phyloP scores from a whole-genome alignment of 176 grass and related monocot species.

The Oryza longistaminata region DNA sequence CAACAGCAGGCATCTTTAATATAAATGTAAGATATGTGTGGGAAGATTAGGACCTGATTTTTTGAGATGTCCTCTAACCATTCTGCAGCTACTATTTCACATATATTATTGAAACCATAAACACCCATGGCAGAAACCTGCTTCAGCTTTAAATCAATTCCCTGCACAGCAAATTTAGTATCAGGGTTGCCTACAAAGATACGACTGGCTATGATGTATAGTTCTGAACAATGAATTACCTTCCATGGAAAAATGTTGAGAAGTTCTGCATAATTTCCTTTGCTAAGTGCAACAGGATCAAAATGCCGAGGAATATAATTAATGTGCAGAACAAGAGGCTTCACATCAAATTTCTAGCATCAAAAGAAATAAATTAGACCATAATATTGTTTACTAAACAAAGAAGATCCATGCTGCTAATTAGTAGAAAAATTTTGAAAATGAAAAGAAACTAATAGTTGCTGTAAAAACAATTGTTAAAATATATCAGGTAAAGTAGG shows the following conservation, averaged over 20 bases:
- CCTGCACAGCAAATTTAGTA: slow-evolving; percentile 48
- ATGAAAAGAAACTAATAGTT: not conserved
- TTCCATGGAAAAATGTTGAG: slow-evolving; percentile 98
- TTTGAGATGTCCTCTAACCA: slow-evolving; percentile 99
- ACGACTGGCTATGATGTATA: not conserved
- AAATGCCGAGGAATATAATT: slow-evolving; percentile 95
- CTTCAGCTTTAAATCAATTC: slow-evolving; percentile 97
- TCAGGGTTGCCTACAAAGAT: not conserved
- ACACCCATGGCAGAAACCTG: slow-evolving; percentile 88
- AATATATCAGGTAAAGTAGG: not conserved
- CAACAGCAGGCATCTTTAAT: slow-evolving; percentile 10
- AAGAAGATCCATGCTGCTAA: not conserved
- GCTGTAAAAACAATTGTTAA: not conserved
- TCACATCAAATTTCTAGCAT: slow-evolving; percentile 93
- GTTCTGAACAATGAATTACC: slow-evolving; percentile 48
- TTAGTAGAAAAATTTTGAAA: slow-evolving; percentile 12
- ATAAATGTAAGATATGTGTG: slow-evolving; percentile 20
- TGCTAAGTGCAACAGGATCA: slow-evolving; percentile 82
- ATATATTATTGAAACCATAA: slow-evolving; percentile 92
- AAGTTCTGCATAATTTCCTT: slow-evolving; percentile 96
- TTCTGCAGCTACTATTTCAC: slow-evolving; percentile 76
- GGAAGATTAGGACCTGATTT: slow-evolving; percentile 74
- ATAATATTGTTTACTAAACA: slow-evolving; percentile 28
- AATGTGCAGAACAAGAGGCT: slow-evolving; percentile 73
- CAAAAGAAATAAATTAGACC: slow-evolving; percentile 35